These are phyloP conservation scores for Cryptococcus sp. DNA, from an alignment of 1,284 basidiomycete genomes.

Conservation along the genomic window DNA sequence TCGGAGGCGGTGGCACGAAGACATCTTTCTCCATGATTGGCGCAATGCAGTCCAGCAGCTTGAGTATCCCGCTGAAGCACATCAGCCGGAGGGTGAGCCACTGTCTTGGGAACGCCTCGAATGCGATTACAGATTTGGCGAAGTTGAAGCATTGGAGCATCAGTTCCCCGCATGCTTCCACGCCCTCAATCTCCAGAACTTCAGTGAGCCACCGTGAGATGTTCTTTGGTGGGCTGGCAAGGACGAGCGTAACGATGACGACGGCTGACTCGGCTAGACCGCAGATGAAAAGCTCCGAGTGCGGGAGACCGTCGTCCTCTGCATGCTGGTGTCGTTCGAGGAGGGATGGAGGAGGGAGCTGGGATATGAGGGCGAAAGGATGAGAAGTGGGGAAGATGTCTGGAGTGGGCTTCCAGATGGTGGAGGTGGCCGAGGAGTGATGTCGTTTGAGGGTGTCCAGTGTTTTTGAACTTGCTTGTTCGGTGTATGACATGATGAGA, in stretches of 20 bases:
- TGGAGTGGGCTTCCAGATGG: conserved; percentile 61
- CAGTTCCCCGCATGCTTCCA: conserved; percentile 67
- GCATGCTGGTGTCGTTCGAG: conserved; percentile 32
- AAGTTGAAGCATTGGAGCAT: conserved; percentile 78
- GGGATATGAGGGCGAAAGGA: conserved; percentile 79
- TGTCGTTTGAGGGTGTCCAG: conserved; percentile 67
- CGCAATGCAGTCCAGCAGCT: conserved; percentile 79
- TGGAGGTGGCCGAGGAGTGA: conserved; percentile 58
- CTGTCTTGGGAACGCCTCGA: conserved; percentile 82
- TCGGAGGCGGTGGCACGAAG: conserved; percentile 64
- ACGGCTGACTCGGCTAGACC: conserved; percentile 81
- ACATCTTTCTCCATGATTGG: conserved; percentile 66
- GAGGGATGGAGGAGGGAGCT: conserved; percentile 58
- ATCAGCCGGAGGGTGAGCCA: conserved; percentile 94
- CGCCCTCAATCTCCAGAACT: conserved; percentile 79
- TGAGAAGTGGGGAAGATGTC: conserved; percentile 90
- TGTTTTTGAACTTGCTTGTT: conserved; percentile 68
- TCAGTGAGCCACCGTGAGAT: conserved; percentile 75
- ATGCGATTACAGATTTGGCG: conserved; percentile 74
- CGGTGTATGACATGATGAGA: conserved; percentile 80
- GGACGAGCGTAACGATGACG: conserved; percentile 76
- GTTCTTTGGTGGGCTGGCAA: conserved; percentile 73
- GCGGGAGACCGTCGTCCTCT: conserved; percentile 26
- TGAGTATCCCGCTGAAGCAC: conserved; percentile 81
- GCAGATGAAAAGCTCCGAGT: conserved; percentile 64